A percentile compares a stretch with the other conserved stretches of the same genome.
These are phyloP conservation scores for Myxozyma sirexii DNA, from an alignment of 805 yeast species.

Conservation along the genomic window DNA sequence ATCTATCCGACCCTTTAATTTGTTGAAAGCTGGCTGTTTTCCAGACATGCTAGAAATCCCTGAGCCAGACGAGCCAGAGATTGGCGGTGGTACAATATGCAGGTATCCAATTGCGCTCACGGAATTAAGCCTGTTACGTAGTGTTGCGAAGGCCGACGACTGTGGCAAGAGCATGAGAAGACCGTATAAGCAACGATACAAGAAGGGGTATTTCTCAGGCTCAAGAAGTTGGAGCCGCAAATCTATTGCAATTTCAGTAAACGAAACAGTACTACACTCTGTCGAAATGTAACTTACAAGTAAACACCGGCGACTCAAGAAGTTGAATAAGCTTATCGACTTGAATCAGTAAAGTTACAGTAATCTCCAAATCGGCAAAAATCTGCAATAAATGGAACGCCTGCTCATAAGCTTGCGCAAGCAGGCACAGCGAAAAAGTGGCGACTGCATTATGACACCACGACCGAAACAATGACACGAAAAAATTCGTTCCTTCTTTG, in stretches of 20 bases:
- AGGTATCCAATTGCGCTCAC: conserved; percentile 48
- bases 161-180: conserved; percentile 92
- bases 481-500: conserved; percentile 65
- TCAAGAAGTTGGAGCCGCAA: conserved; percentile 85
- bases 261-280: no score
- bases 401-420: conserved; percentile 85
- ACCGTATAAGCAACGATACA: conserved; percentile 88
- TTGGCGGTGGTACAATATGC: conserved; percentile 37
- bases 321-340: conserved; percentile 87
- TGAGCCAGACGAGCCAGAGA: conserved; percentile 18
- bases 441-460: conserved; percentile 95
- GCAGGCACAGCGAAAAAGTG: conserved; percentile 76
- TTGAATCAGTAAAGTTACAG: conserved; percentile 78
- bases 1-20: conserved; percentile 31
- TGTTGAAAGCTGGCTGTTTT: conserved; percentile 23
- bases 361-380: conserved; percentile 80
- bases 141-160: conserved; percentile 81
- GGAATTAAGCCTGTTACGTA: conserved; percentile 73
- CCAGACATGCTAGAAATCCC: conserved; percentile 22
- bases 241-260: conserved; percentile 42
- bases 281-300: conserved; percentile 47
- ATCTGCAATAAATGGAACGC: conserved; percentile 80
- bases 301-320: conserved; percentile 89
- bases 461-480: conserved; percentile 75
- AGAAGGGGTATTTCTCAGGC: conserved; percentile 76